Evolutionary conservation across 2,329 filamentous ascomycete species (phyloP).

Genomic region (Aspergillus sp.): DNA sequence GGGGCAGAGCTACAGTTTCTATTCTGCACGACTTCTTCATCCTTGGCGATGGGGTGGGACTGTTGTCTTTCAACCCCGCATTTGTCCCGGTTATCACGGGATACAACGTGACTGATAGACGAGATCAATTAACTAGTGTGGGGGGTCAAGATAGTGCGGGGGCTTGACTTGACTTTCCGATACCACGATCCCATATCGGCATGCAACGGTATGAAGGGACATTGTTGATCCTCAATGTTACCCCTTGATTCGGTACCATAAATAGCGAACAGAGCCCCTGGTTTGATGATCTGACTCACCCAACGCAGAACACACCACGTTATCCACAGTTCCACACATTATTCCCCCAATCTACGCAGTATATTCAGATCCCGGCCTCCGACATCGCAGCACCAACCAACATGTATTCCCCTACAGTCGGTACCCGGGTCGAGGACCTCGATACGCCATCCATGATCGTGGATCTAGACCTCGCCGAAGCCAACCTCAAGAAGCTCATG

Average conservation of each 20-base stretch:
- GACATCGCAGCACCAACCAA: background rate
- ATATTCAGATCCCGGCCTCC: background rate
- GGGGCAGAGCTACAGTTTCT: too few species aligned
- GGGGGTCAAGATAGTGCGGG: too few species aligned
- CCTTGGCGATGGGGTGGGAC: too few species aligned
- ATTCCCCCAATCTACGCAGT: background rate
- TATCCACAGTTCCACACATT: background rate
- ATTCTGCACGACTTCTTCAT: too few species aligned
- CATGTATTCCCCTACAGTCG: slow-evolving; percentile 45
- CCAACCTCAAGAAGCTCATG: slow-evolving; percentile 52
- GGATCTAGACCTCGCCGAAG: slow-evolving; percentile 53
- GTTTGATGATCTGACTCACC: too few species aligned
- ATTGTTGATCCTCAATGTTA: background rate
- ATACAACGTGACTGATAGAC: background rate
- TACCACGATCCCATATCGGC: background rate
- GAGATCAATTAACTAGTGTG: background rate
- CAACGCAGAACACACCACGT: too few species aligned
- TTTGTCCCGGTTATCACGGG: background rate
- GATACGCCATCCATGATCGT: slow-evolving; percentile 60
- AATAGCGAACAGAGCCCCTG: background rate
- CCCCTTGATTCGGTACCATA: background rate
- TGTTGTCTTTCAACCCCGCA: too few species aligned
- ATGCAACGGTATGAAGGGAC: background rate
- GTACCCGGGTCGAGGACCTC: slow-evolving; percentile 45
- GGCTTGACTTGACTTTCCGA: background rate